Conservation (phyloP, 441 rosid genomes). For the Syzygium malaccense region DNA sequence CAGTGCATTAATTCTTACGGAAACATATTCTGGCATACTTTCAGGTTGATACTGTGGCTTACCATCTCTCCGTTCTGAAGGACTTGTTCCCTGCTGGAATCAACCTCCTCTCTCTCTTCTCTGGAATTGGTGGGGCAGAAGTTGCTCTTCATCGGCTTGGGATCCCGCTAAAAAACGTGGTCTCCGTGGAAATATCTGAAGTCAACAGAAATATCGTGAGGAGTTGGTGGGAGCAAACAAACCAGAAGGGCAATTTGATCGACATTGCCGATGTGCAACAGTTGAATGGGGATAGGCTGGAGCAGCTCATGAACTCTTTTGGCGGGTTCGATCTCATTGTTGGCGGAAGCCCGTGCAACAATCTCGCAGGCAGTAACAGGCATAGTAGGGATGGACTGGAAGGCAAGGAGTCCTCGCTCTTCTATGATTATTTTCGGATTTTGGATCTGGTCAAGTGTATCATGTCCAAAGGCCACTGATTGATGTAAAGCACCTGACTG, state of each 20-base stretch:
- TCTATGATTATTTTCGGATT: conserved; percentile 65
- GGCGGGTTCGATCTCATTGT: conserved; percentile 83
- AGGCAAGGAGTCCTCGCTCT: conserved; percentile 70
- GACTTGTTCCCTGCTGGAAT: conserved; percentile 58
- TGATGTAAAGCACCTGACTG: neutral
- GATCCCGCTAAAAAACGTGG: conserved; percentile 54
- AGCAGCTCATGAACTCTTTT: conserved; percentile 34
- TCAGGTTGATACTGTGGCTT: conserved; percentile 92
- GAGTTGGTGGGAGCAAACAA: conserved; percentile 87
- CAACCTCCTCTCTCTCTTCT: conserved; percentile 75
- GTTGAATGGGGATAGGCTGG: conserved; percentile 29
- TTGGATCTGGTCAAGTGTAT: conserved; percentile 40
- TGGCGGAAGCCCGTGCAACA: conserved; percentile 93
- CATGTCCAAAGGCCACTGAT: conserved; percentile 13
- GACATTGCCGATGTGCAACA: conserved; percentile 46
- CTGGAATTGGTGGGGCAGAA: conserved; percentile 96
- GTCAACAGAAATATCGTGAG: conserved; percentile 47
- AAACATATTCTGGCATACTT: neutral
- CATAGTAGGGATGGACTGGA: conserved; percentile 64
- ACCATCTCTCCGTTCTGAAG: conserved; percentile 70
- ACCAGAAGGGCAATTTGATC: conserved; percentile 54
- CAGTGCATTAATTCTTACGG: neutral
- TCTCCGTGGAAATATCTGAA: conserved; percentile 67
- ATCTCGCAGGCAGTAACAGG: conserved; percentile 79
- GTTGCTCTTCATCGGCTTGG: conserved; percentile 85